Conservation (phyloP, 768 basidiomycete genomes). For the Pleurotus giganteus region DNA sequence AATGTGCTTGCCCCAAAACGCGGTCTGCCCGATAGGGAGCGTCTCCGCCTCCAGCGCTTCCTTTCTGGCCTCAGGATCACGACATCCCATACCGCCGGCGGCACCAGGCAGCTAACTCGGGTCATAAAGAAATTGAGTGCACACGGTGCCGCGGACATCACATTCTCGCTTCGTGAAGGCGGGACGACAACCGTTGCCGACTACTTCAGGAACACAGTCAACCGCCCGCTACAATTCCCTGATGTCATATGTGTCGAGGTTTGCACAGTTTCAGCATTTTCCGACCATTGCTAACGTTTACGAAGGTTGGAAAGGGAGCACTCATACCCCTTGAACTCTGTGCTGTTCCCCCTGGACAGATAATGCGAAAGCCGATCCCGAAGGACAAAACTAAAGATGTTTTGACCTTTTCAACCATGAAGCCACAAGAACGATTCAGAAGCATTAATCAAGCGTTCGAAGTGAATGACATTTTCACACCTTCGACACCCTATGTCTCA, state of each 20-base stretch:
- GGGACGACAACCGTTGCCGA: slow-evolving; percentile 41
- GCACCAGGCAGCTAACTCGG: slow-evolving; percentile 29
- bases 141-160: slow-evolving; percentile 44
- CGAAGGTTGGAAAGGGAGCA: slow-evolving; percentile 59
- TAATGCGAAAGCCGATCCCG: slow-evolving; percentile 71
- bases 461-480: slow-evolving; percentile 29
- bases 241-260: slow-evolving; percentile 59
- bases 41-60: slow-evolving; percentile 38
- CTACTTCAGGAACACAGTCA: slow-evolving; percentile 20
- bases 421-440: slow-evolving; percentile 52
- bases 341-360: slow-evolving; percentile 59
- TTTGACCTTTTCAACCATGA: slow-evolving; percentile 66
- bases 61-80: slow-evolving; percentile 31
- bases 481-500: not conserved
- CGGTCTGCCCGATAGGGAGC: slow-evolving; percentile 48
- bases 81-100: slow-evolving; percentile 14
- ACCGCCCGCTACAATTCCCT: slow-evolving; percentile 41
- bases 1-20: slow-evolving; percentile 30
- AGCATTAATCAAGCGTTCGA: slow-evolving; percentile 54
- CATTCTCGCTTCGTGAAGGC: slow-evolving; percentile 51
- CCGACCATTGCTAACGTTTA: not conserved
- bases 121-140: slow-evolving; percentile 54
- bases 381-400: slow-evolving; percentile 62
- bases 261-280: slow-evolving; percentile 8
- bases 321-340: slow-evolving; percentile 70